A percentile compares a stretch with the other conserved stretches of the same genome.
Conservation (phyloP, 371 early-diverging fungal genomes). For the Mucor ambiguus region DNA sequence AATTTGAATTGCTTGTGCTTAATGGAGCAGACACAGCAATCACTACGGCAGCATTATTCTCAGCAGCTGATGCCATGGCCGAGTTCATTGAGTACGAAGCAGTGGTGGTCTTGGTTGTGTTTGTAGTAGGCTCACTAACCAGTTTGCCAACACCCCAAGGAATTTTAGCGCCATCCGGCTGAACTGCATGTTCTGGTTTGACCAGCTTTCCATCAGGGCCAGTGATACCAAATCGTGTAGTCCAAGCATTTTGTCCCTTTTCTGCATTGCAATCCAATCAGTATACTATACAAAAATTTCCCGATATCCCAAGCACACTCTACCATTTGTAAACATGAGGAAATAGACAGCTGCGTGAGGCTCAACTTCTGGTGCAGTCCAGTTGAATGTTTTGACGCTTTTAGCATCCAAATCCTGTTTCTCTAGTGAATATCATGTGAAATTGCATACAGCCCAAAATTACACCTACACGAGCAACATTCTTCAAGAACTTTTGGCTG, state of each 20-base stretch:
- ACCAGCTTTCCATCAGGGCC: conserved; percentile 28
- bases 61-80: conserved; percentile 24
- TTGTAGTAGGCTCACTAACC: conserved; percentile 2
- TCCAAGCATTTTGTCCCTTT: conserved; percentile 44
- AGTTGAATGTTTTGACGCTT: conserved; percentile 24
- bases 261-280: conserved; percentile 20
- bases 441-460: background rate
- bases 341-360: conserved; percentile 49
- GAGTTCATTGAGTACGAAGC: conserved; percentile 22
- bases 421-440: background rate
- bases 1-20: background rate
- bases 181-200: conserved; percentile 31
- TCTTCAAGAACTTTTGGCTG: conserved; percentile 31
- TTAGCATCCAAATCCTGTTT: conserved; percentile 29
- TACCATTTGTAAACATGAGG: conserved; percentile 54
- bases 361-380: conserved; percentile 42
- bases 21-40: conserved; percentile 18
- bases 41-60: conserved; percentile 18
- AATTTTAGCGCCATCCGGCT: conserved; percentile 45
- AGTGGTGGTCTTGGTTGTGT: background rate
- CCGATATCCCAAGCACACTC: background rate
- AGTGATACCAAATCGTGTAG: conserved; percentile 44
- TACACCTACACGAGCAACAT: conserved; percentile 32
- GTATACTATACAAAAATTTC: background rate
- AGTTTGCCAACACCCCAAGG: conserved; percentile 53